Evolutionary conservation across 2,329 filamentous ascomycete genomes (phyloP), one percentile per base, ranked within the genome.

Genomic region (Venturia carpophila): DNA sequence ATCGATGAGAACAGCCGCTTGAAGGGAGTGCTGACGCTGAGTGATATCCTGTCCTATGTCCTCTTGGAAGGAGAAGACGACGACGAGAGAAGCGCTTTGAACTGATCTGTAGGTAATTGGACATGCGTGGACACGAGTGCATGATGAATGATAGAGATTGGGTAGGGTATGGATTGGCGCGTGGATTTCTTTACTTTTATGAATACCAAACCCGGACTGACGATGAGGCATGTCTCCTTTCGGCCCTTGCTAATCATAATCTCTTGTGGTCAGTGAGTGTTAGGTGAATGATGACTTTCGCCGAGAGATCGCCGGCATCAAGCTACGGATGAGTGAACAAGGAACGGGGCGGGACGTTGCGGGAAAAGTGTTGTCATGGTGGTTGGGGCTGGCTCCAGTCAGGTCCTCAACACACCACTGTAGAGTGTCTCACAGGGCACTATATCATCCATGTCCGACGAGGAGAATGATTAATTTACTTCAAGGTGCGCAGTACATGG

Each of bases 31-130:
- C 87, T 99, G 67, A 97, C 92, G 7, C 81, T 99, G 64, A 97
- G 93, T 66, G 94, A 99, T 77, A 97, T 99, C 69, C 84, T 99
- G 69, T 92, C 96, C 72, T 97, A 99, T 74, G 91, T 97, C 64
- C 81, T 99, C 68, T 82, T 96, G 27, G 84, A 91, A 70, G 90
- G 90, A 63, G 88, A 91, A 72, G 87, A 85, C 69, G 82, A 86
- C 1, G 64, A 62, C 10, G 64, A 58, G 30, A 74, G 74, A 73
- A 73, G 64, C 58, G 41, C 42, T 19, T 13, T 34, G n/a, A 62
- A 27, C 27, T 41, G 45, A 34, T 4, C 41, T 3, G 58, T 7
- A 24, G 37, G 41, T 41, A 42, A 41, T 42, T 62, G 42, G 39
- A 43, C 60, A 34, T 39, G 60, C 27, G 37, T 58, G 47, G 47